These are phyloP conservation scores for Geranomyces michiganensis DNA, from an alignment of 192 early-diverging fungal species.

Conservation along the genomic window DNA sequence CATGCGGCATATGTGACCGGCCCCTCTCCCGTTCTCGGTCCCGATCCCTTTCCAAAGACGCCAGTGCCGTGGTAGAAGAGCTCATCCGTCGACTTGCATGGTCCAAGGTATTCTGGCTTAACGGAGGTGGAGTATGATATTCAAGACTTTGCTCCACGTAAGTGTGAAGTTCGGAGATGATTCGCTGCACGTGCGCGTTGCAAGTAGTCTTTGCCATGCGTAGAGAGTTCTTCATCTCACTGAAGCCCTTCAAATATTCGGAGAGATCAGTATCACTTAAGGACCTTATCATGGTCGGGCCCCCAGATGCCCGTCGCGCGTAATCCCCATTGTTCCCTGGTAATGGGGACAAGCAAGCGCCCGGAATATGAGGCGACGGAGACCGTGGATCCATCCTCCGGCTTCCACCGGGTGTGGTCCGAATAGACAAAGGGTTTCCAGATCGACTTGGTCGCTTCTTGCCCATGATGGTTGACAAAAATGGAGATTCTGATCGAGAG, in stretches of 20 bases:
- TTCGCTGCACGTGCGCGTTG: constrained; percentile 62
- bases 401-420: neutral
- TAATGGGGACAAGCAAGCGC: constrained; percentile 12
- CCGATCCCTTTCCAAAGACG: constrained; percentile 19
- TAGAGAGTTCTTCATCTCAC: constrained; percentile 50
- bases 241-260: constrained; percentile 55
- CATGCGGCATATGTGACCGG: constrained; percentile 16
- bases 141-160: constrained; percentile 64
- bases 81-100: constrained; percentile 5
- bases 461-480: constrained; percentile 13
- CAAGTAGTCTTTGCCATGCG: constrained; percentile 55
- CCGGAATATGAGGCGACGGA: constrained; percentile 7
- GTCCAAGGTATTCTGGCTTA: neutral
- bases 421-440: constrained; percentile 19
- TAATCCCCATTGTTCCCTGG: neutral
- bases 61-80: constrained; percentile 1
- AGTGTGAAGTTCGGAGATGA: constrained; percentile 68
- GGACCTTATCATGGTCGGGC: constrained; percentile 35
- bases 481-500: constrained; percentile 12
- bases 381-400: constrained; percentile 11
- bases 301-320: neutral
- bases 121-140: constrained; percentile 25
- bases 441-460: constrained; percentile 27
- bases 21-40: constrained; percentile 19
- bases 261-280: constrained; percentile 51